Conservation (phyloP, 345 rosid species). For the Corymbia maculata region DNA sequence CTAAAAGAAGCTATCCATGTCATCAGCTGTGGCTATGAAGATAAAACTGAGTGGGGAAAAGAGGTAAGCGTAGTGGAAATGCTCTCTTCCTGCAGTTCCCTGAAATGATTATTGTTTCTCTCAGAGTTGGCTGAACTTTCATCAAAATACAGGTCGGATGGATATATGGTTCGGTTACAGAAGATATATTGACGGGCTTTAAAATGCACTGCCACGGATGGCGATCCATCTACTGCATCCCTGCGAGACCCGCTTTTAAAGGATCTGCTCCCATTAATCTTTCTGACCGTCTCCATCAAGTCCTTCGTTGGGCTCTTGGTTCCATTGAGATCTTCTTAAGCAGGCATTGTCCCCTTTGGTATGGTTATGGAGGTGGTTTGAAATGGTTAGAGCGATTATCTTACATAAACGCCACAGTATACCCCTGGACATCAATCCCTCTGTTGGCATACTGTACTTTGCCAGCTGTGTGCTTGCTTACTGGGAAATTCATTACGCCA, state of each 20-base stretch:
- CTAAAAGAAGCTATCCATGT: constrained; percentile 76
- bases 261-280: constrained; percentile 58
- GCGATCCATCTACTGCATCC: constrained; percentile 64
- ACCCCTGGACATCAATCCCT: constrained; percentile 63
- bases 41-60: constrained; percentile 75
- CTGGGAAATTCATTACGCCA: constrained; percentile 60
- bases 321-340: constrained; percentile 66
- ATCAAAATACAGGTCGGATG: constrained; percentile 31
- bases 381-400: constrained; percentile 59
- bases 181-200: constrained; percentile 65
- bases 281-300: constrained; percentile 53
- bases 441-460: constrained; percentile 57
- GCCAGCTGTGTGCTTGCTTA: constrained; percentile 61
- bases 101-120: neutral
- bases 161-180: constrained; percentile 66
- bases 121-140: neutral
- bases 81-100: neutral
- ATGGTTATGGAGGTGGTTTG: constrained; percentile 64
- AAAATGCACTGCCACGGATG: constrained; percentile 79
- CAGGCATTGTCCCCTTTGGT: constrained; percentile 72
- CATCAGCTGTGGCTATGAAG: constrained; percentile 65
- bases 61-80: constrained; percentile 27
- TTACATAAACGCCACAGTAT: constrained; percentile 48
- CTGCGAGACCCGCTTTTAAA: constrained; percentile 51
- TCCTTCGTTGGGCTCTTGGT: constrained; percentile 59